Base-by-base conservation (phyloP, 2,329 filamentous ascomycete species). In the Apiospora sp. region DNA sequence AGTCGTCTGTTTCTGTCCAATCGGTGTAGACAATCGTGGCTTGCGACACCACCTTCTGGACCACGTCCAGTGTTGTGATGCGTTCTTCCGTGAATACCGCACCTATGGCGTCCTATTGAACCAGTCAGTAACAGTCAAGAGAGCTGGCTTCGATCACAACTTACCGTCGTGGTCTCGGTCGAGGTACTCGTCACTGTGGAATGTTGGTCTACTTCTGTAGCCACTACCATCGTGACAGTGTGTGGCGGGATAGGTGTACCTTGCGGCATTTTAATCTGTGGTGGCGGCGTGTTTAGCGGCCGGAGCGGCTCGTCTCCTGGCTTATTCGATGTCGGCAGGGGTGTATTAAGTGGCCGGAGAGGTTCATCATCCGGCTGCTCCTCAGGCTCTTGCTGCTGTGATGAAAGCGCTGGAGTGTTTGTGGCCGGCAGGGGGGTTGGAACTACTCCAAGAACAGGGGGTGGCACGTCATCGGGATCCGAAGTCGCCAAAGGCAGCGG, bases 121-220 rank as follows among this genome's bases (percentile, higher is more conserved):
- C 34, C 58, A 37, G 58, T 64, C 22, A 64, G 58, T 64, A 41
- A 41, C 10, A 41, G 34, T 7, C 19, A 64, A 37, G 16, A 61
- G 19, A 41, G 34, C 34, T 14, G 22, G 13, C 30, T 13, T 24
- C 10, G 34, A 41, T 13, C 19, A 41, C 2, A 24, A 41, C 58
- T 64, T 41, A 64, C 58, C 34, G 58, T 64, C 4, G 58, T 64
- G 22, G 58, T 64, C 19, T 64, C 58, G 30, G 34, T 41, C 30
- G 58, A 64, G 34, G 34, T 64, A 64, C 58, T 64, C 58, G 58
- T 64, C 58, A 64, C 41, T n/a, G 58, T 64, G 22, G 58, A 41
- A 41, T 64, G 58, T 10, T 41, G 34, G 10, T 64, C 58, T n/a
- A 64, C 58, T 41, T 64, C 34, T 19, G 58, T 64, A 41, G 34